Evolutionary conservation across 345 rosid genomes (phyloP).

Genomic region (Laguncularia racemosa): DNA sequence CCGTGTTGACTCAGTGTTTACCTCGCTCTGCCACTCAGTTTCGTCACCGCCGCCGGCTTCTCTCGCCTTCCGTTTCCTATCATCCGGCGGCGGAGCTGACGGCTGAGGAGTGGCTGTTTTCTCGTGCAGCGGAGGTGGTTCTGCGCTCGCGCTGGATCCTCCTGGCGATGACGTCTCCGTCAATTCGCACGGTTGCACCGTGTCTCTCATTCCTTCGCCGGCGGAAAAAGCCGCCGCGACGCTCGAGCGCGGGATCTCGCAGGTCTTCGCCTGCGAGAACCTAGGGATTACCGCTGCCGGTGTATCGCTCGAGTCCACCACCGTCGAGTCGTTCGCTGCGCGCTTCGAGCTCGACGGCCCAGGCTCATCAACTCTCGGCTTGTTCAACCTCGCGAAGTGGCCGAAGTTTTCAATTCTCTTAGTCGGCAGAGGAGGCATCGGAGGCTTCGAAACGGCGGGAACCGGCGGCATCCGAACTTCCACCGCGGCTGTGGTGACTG

Average conservation of each 20-base stretch:
- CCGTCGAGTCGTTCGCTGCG: conserved; percentile 46
- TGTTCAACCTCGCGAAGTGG: conserved; percentile 43
- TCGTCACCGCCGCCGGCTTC: conserved; percentile 50
- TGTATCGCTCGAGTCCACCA: conserved; percentile 53
- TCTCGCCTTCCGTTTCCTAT: conserved; percentile 63
- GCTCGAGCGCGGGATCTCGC: conserved; percentile 20
- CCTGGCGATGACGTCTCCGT: conserved; percentile 43
- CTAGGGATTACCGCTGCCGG: conserved; percentile 28
- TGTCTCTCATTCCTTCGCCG: conserved; percentile 14
- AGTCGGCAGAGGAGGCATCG: conserved; percentile 42
- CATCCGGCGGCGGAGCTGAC: conserved; percentile 30
- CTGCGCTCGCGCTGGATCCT: conserved; percentile 49
- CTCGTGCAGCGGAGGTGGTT: conserved; percentile 20
- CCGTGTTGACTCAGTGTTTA: conserved; percentile 20
- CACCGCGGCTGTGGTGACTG: conserved; percentile 5
- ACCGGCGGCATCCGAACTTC: conserved; percentile 8
- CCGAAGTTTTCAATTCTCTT: conserved; percentile 50
- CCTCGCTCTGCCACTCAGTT: conserved; percentile 59
- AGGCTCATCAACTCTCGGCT: conserved; percentile 24
- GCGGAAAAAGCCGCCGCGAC: conserved; percentile 20
- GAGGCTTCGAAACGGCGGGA: conserved; percentile 13
- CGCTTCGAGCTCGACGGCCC: conserved; percentile 36
- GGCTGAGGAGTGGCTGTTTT: conserved; percentile 27
- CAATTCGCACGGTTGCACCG: conserved; percentile 27
- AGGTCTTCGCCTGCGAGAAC: conserved; percentile 26